Evolutionary conservation across 352 stramenopile species (phyloP).

Genomic region (Pythium folliculosum): DNA sequence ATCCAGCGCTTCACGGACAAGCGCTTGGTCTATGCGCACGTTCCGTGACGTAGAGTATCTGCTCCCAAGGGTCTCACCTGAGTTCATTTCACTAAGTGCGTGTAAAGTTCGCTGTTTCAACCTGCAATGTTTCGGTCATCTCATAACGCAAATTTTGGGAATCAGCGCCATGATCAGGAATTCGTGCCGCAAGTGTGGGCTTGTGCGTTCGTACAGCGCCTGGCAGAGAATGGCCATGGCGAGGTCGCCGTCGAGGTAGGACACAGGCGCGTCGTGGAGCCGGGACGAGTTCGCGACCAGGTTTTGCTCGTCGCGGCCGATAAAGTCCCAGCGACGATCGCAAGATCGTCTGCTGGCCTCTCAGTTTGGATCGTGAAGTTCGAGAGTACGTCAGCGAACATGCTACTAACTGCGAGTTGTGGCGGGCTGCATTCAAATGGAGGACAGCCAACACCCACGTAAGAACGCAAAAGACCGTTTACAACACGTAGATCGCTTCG

Average conservation of each 20-base stretch:
- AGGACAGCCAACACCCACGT: no score
- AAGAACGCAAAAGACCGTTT: no score
- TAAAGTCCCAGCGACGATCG: conserved; percentile 40
- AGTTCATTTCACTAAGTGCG: no score
- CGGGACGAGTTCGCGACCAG: conserved; percentile 41
- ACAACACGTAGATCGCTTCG: no score
- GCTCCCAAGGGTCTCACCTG: no score
- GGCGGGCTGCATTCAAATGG: no score
- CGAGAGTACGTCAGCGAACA: conserved; percentile 38
- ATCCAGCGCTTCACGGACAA: conserved; percentile 5
- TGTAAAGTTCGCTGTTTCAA: not conserved
- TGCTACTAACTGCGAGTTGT: conserved; percentile 50
- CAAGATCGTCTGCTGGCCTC: conserved; percentile 36
- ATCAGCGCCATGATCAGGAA: no score
- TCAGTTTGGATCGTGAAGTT: conserved; percentile 41
- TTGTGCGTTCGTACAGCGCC: conserved; percentile 33
- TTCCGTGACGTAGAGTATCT: no score
- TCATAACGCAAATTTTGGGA: no score
- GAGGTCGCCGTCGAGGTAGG: conserved; percentile 63
- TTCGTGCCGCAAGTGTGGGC: not conserved
- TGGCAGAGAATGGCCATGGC: conserved; percentile 58
- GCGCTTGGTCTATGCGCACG: no score
- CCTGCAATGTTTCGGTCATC: no score
- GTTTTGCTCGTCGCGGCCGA: conserved; percentile 52
- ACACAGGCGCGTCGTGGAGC: conserved; percentile 45